These are phyloP conservation scores for Graphilbum fragrans DNA, from an alignment of 2,329 filamentous ascomycete genomes.

Conservation along the genomic window DNA sequence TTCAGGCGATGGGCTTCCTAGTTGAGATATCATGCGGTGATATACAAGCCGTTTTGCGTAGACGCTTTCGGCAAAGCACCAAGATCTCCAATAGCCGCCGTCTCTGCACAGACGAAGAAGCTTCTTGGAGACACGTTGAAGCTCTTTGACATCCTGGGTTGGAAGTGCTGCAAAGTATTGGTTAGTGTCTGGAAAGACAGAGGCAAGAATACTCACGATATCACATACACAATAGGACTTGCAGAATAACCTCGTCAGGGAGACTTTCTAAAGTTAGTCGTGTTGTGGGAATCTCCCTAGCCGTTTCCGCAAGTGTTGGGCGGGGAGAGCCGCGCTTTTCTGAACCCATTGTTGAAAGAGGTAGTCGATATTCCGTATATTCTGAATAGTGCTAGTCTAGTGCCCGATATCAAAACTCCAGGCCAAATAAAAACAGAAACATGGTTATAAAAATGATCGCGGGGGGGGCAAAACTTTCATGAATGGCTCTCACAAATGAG, in stretches of 20 bases:
- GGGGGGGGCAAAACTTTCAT: no score
- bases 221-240: constrained; percentile 43
- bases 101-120: constrained; percentile 61
- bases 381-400: no score
- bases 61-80: constrained; percentile 60
- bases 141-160: constrained; percentile 48
- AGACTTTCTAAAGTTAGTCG: constrained; percentile 33
- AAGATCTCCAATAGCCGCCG: constrained; percentile 61
- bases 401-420: no score
- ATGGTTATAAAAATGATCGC: no score
- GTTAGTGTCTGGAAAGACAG: background rate
- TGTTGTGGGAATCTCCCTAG: no score
- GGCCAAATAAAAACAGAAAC: no score
- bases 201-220: constrained; percentile 6
- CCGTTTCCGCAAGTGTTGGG: no score
- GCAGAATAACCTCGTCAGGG: constrained; percentile 49
- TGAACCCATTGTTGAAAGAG: no score
- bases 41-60: constrained; percentile 45
- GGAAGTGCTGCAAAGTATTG: constrained; percentile 39
- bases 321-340: no score
- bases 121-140: constrained; percentile 58
- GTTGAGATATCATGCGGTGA: background rate
- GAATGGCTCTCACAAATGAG: no score
- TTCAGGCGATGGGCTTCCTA: background rate
- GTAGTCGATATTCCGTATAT: no score